Percentiles rank a stretch among this genome's conserved stretches.
These are phyloP conservation scores for Lactarius quietus DNA, from an alignment of 768 basidiomycete genomes.

Conservation along the genomic window DNA sequence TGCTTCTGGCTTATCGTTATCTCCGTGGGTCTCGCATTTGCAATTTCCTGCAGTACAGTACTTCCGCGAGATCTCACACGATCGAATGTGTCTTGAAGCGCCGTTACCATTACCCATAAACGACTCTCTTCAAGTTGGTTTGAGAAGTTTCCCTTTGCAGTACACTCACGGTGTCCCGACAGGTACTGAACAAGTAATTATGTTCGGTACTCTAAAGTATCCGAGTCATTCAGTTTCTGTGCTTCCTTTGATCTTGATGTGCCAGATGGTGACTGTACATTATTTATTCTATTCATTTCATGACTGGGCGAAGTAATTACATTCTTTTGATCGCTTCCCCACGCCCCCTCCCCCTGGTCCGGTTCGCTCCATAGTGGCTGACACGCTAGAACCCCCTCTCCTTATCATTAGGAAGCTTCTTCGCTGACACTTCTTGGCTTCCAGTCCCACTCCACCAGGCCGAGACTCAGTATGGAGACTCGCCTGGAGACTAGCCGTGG, in stretches of 20 bases:
- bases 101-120: not conserved
- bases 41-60: too few relatives aligned
- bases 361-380: not conserved
- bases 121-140: not conserved
- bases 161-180: too few relatives aligned
- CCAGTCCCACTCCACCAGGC: not conserved
- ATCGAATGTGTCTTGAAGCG: not conserved
- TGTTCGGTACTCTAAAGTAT: not conserved
- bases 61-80: not conserved
- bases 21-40: not conserved
- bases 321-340: not conserved
- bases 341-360: not conserved
- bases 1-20: not conserved
- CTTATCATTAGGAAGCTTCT: not conserved
- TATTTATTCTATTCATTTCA: not conserved
- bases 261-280: not conserved
- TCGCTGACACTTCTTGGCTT: not conserved
- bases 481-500: too few relatives aligned
- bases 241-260: not conserved
- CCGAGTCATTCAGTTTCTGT: not conserved
- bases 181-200: too few relatives aligned
- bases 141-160: not conserved
- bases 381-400: not conserved
- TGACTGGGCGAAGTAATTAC: not conserved
- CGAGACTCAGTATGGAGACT: not conserved